Evolutionary conservation across 768 basidiomycete species (phyloP), one percentile per base, ranked within the genome.

Genomic region (Trametes villosa): DNA sequence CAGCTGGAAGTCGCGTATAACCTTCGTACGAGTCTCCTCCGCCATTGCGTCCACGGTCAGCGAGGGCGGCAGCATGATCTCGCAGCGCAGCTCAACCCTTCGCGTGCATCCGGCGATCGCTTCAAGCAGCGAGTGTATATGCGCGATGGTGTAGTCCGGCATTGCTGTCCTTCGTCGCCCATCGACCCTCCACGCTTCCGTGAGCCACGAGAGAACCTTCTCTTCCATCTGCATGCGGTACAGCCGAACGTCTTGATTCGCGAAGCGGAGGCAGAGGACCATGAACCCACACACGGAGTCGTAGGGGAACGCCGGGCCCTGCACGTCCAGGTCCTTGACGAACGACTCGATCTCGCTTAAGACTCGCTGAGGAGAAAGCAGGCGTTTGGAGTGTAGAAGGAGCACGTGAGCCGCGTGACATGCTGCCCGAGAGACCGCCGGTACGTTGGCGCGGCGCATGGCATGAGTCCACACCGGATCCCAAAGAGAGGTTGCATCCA

Each of bases 211-310:
- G 17, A 95, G 70, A 4, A 92, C 87, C 70, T 93, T 92, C 70
- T 94, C 92, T 71, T 93, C 89, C n/a, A 96, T 76, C 29, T 87
- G 87, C 82, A 94, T 83, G 17, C 89, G 84, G 74, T 92, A 92
- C 17, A 98, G 75, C 20, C 89, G 83, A 58, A 90, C 88, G 69
- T 98, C 94, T 68, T 89, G 87, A 59, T 83, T 86, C 0, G 93
- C 87, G 24, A 93, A 77, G 18, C 78, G 80, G 47, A 98, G 77
- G 56, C 86, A 88, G 27, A 83, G 77, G 6, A 83, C 76, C 46
- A 98, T 78, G 70, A 98, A 94, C 57, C 79, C 78, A 77, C 96
- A 97, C 38, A 96, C 93, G 1, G 96, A 87, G 69, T 99, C 97
- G 67, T 83, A 91, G 0, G 95, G 94, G 67, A 84, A 88, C 15